Evolutionary conservation across 352 stramenopile genomes (phyloP).

Genomic region (Phytophthora foliorum): DNA sequence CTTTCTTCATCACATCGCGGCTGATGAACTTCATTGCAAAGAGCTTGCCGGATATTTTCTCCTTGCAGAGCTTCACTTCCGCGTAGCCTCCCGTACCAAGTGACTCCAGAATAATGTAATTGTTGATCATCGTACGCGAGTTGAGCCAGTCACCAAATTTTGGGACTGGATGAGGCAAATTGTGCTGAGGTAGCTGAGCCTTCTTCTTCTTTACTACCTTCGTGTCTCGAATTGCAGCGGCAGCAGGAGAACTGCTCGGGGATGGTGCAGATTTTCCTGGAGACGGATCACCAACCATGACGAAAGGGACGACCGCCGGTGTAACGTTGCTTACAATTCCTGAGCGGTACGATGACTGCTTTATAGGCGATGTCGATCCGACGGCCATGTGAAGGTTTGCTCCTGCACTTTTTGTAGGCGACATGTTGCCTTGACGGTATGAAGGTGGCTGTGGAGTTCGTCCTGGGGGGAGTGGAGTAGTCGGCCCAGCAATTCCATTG

Average conservation of each 20-base stretch:
- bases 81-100: conserved; percentile 91
- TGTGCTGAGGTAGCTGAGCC: conserved; percentile 76
- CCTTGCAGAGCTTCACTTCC: conserved; percentile 92
- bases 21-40: conserved; percentile 92
- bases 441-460: conserved; percentile 39
- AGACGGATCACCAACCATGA: conserved; percentile 24
- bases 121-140: conserved; percentile 93
- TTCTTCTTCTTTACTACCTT: conserved; percentile 89
- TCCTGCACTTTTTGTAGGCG: conserved; percentile 50
- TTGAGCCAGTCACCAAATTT: conserved; percentile 90
- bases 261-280: conserved; percentile 23
- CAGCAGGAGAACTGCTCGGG: conserved; percentile 10
- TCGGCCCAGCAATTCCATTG: neutral
- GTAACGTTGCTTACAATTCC: conserved; percentile 54
- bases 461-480: conserved; percentile 19
- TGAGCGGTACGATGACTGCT: conserved; percentile 60
- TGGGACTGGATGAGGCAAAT: conserved; percentile 76
- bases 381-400: conserved; percentile 16
- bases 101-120: conserved; percentile 93
- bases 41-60: conserved; percentile 77
- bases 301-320: conserved; percentile 52
- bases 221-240: conserved; percentile 67
- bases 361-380: conserved; percentile 38
- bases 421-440: conserved; percentile 46
- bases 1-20: conserved; percentile 89